A percentile compares a stretch with the other conserved stretches of the same genome.
Evolutionary conservation across 768 basidiomycete species (phyloP).

Genomic region (Sarcodon sp.): DNA sequence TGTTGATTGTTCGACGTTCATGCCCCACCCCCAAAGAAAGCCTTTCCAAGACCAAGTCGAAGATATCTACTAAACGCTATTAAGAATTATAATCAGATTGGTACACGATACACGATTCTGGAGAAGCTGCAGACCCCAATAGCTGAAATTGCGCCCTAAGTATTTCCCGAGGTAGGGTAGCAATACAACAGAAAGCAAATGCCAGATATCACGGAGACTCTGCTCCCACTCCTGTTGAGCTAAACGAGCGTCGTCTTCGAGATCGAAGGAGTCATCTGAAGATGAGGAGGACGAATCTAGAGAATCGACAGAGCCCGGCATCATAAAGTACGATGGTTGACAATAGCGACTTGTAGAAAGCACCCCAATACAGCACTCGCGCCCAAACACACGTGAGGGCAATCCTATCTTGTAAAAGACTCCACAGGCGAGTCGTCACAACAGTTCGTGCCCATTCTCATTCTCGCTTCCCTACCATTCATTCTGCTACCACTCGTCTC

Average conservation of each 20-base stretch:
- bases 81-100: conserved; percentile 1
- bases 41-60: conserved; percentile 43
- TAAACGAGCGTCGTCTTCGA: conserved; percentile 54
- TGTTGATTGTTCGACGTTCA: conserved; percentile 3
- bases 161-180: conserved; percentile 84
- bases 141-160: conserved; percentile 75
- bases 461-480: conserved; percentile 3
- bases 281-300: conserved; percentile 41
- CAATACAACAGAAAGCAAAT: conserved; percentile 67
- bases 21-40: conserved; percentile 45
- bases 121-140: conserved; percentile 53
- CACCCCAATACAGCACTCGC: conserved; percentile 1
- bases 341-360: not conserved
- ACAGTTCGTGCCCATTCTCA: not conserved
- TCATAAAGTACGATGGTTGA: conserved; percentile 12
- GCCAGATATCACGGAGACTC: conserved; percentile 71
- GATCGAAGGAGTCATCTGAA: conserved; percentile 38
- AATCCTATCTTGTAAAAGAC: too few species aligned
- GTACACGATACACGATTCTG: conserved; percentile 1
- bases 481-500: conserved; percentile 6
- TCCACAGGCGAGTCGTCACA: too few species aligned
- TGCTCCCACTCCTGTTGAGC: conserved; percentile 94
- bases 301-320: conserved; percentile 53
- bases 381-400: conserved; percentile 1
- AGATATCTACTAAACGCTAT: conserved; percentile 64